A percentile compares a stretch with the other conserved stretches of the same genome.
Evolutionary conservation across 106 monocot species (phyloP).

Genomic region (Iris macrosiphon): DNA sequence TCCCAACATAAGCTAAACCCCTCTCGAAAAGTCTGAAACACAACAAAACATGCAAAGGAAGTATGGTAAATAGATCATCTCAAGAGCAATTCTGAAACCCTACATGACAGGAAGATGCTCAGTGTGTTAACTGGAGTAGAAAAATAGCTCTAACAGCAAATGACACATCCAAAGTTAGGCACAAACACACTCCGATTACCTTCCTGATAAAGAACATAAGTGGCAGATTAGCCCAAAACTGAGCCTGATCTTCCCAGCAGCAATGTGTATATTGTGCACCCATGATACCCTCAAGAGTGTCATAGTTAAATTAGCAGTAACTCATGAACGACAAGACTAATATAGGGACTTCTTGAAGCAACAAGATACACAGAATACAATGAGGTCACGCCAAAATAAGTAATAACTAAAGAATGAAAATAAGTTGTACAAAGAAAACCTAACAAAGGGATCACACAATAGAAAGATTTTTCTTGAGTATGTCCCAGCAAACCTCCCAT

Average conservation of each 20-base stretch:
- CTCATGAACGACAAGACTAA: conserved; percentile 33
- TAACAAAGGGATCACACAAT: conserved; percentile 25
- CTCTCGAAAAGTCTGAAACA: conserved; percentile 88
- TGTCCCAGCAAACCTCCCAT: conserved; percentile 48
- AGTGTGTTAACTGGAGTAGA: conserved; percentile 2
- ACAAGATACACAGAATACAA: conserved; percentile 6
- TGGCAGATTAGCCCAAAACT: conserved; percentile 31
- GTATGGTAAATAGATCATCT: not conserved
- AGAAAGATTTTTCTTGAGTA: conserved; percentile 26
- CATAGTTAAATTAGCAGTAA: conserved; percentile 28
- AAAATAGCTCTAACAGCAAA: conserved; percentile 11
- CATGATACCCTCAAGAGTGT: conserved; percentile 45
- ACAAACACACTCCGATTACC: conserved; percentile 60
- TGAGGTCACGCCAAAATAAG: conserved; percentile 15
- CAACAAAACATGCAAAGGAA: conserved; percentile 8
- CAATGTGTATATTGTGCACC: conserved; percentile 46
- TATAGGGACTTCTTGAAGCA: conserved; percentile 23
- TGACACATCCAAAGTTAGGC: conserved; percentile 30
- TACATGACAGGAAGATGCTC: conserved; percentile 1
- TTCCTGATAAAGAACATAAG: conserved; percentile 41
- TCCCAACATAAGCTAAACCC: conserved; percentile 95
- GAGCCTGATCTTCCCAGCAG: conserved; percentile 48
- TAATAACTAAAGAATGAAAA: conserved; percentile 11
- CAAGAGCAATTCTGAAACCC: conserved; percentile 2
- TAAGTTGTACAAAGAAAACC: not conserved